These are phyloP conservation scores for Crithidia bombi DNA, from an alignment of 208 protist species.

Conservation along the genomic window DNA sequence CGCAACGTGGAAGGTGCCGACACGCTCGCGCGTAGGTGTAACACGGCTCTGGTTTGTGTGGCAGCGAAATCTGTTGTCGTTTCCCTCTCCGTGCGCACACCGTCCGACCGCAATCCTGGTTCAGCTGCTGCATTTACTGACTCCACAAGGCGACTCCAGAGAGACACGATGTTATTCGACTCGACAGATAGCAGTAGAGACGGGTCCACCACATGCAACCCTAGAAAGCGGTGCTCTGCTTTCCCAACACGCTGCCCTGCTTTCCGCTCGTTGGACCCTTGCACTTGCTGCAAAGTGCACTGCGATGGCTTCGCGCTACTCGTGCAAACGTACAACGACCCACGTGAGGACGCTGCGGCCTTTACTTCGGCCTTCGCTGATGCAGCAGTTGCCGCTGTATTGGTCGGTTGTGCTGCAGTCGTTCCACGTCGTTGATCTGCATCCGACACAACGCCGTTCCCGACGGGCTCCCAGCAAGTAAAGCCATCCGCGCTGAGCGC, in stretches of 20 bases:
- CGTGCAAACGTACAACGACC: constrained; percentile 32
- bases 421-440: background rate
- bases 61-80: background rate
- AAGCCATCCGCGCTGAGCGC: constrained; percentile 45
- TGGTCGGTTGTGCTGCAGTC: background rate
- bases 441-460: background rate
- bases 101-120: background rate
- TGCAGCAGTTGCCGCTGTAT: background rate
- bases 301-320: constrained; percentile 28
- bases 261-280: background rate
- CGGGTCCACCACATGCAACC: constrained; percentile 16
- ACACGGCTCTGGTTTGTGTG: background rate
- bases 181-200: constrained; percentile 34
- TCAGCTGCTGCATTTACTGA: background rate
- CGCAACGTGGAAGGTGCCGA: constrained; percentile 25
- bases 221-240: constrained; percentile 30
- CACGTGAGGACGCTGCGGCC: background rate
- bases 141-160: constrained; percentile 28
- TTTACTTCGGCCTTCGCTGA: background rate
- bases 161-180: constrained; percentile 40
- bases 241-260: background rate
- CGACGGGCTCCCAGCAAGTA: constrained; percentile 46
- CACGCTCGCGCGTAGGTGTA: constrained; percentile 10
- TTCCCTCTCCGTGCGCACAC: background rate
- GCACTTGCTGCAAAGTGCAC: background rate